These are phyloP conservation scores for Auricularia heimuer DNA, from an alignment of 768 basidiomycete genomes.

Conservation along the genomic window DNA sequence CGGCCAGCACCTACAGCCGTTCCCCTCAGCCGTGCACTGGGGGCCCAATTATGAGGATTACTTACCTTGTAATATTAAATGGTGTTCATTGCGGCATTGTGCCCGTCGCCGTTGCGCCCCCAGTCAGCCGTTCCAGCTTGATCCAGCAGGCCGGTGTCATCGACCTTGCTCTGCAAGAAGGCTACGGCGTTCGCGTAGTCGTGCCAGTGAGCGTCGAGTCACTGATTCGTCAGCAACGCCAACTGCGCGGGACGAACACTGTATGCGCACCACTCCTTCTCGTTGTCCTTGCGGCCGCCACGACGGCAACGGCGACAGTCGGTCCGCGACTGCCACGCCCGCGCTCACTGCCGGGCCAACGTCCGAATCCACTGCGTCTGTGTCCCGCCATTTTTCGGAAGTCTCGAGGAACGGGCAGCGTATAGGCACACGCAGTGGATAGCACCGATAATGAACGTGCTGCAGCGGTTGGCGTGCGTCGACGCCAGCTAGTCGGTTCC, in stretches of 20 bases:
- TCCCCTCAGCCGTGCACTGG: not conserved
- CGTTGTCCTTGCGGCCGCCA: slow-evolving; percentile 97
- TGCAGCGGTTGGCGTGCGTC: no score
- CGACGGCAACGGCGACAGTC: slow-evolving; percentile 77
- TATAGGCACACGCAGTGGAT: no score
- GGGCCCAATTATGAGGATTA: not conserved
- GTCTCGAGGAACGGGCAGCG: not conserved
- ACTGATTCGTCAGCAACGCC: slow-evolving; percentile 11
- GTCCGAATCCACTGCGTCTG: slow-evolving; percentile 85
- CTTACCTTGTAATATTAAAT: slow-evolving; percentile 30
- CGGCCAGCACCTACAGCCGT: slow-evolving; percentile 34
- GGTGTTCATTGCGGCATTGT: slow-evolving; percentile 48
- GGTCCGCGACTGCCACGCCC: slow-evolving; percentile 35
- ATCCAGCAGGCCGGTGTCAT: slow-evolving; percentile 39
- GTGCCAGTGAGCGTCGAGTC: slow-evolving; percentile 41
- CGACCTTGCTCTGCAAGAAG: slow-evolving; percentile 40
- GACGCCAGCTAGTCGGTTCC: no score
- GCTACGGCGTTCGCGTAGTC: slow-evolving; percentile 45
- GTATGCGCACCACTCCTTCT: slow-evolving; percentile 87
- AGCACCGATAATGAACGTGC: no score
- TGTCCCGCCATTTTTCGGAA: slow-evolving; percentile 68
- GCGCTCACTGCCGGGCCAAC: slow-evolving; percentile 54
- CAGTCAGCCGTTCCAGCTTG: slow-evolving; percentile 51
- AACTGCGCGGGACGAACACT: not conserved
- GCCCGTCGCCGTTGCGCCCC: slow-evolving; percentile 46